Evolutionary conservation across 2,329 filamentous ascomycete genomes (phyloP).

Genomic region (Fusarium subglutinans): DNA sequence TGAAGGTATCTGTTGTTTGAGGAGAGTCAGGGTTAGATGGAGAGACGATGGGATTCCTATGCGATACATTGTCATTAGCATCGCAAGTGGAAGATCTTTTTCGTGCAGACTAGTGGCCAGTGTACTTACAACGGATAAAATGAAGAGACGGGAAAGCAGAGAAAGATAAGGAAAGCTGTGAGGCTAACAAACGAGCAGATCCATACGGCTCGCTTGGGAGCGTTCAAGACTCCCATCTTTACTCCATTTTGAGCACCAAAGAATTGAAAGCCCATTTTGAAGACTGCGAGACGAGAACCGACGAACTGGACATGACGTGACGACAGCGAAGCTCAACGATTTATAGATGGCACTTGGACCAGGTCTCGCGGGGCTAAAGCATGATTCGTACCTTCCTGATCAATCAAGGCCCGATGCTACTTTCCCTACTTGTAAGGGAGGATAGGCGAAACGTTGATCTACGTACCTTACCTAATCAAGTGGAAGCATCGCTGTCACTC

Average conservation of each 20-base stretch:
- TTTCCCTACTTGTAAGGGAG: not conserved
- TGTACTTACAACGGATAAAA: not conserved
- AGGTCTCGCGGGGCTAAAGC: too few species aligned
- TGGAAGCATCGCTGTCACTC: not conserved
- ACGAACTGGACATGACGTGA: not conserved
- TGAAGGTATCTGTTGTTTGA: not conserved
- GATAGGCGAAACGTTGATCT: not conserved
- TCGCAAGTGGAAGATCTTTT: fast-evolving
- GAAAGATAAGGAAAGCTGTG: not conserved
- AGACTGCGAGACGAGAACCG: not conserved
- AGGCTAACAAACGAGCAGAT: not conserved
- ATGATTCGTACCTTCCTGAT: not conserved
- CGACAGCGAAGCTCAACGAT: not conserved
- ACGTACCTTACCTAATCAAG: not conserved
- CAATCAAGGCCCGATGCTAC: not conserved
- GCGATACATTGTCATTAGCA: not conserved
- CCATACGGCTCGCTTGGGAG: not conserved
- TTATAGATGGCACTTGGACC: not conserved
- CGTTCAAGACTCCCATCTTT: not conserved
- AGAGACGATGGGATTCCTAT: not conserved
- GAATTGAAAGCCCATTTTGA: not conserved
- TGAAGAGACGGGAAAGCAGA: not conserved
- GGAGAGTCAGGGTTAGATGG: not conserved
- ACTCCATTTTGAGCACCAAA: not conserved
- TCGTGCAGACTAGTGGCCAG: fast-evolving